These are phyloP conservation scores for Leishmania mexicana DNA, from an alignment of 208 protist genomes.

Conservation along the genomic window DNA sequence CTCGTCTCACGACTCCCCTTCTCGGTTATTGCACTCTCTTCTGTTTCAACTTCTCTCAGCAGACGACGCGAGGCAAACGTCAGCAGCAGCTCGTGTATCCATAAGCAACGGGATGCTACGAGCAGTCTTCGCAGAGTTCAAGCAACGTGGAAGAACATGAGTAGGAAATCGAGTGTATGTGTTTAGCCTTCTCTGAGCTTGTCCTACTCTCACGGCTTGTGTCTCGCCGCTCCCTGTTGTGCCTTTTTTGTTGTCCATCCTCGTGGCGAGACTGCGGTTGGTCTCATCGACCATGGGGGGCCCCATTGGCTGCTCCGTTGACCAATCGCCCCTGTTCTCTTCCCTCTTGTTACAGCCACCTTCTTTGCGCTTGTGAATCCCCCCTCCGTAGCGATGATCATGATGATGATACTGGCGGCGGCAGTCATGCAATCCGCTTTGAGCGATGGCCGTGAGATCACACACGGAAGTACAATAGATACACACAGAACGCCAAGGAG, in stretches of 20 bases:
- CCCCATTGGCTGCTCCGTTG: not conserved
- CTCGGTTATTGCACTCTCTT: not conserved
- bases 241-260: not conserved
- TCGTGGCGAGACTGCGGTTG: not conserved
- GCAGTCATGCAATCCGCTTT: not conserved
- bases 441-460: not conserved
- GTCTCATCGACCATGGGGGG: not conserved
- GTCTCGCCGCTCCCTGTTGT: not conserved
- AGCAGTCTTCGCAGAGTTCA: not conserved
- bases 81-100: not conserved
- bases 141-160: not conserved
- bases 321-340: not conserved
- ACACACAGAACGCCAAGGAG: not conserved
- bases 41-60: not conserved
- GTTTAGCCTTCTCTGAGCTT: not conserved
- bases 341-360: not conserved
- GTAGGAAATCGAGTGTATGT: not conserved
- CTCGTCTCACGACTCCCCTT: not conserved
- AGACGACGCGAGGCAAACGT: not conserved
- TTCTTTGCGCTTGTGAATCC: not conserved
- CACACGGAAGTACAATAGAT: no score
- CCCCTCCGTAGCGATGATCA: not conserved
- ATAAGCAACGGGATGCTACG: not conserved
- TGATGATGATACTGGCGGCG: not conserved
- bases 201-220: not conserved